Base-by-base conservation (phyloP, 164 flowering plant species). In the Annona squamosa region DNA sequence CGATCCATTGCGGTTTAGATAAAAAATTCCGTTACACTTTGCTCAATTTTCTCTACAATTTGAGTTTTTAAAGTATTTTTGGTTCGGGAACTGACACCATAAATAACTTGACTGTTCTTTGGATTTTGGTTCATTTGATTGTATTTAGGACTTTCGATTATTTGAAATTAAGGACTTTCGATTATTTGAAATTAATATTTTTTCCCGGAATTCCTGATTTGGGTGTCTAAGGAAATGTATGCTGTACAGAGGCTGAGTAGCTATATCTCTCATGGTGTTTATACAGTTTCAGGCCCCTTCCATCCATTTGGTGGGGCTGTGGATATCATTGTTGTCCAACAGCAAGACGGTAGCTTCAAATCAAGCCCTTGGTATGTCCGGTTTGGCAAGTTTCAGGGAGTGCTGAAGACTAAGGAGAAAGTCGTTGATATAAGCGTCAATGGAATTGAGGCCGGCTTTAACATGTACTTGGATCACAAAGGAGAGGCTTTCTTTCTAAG, bases 231-330 rank as follows among this genome's bases (percentile, higher is more conserved):
- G 57, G 18, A 37, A 52, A 92, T 90, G 95, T 72, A 82, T 71
- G 90, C 93, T 0, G 90, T 92, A 45, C 91, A 77, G 82, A 85
- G 86, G 84, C 61, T 94, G 70, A 82, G 97, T 16, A 87, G 89
- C 82, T 90, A 91, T 74, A 87, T 96, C 45, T 70, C 87, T 46
- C 82, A 80, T 6, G 91, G 97, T 2, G 96, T 95, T 45, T 82
- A 82, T 73, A 89, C 92, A 0, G 93, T 93, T 16, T 87, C 97
- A 3, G 97, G 82, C 2, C 93, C 98, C 0, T 93, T 96, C 78
- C 99, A 90, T 71, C 98, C 97, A 2, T 96, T 93, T 77, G 97
- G 99, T 42, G 99, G 99, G 9, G 97, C 97, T 61, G 94, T 95
- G n/a, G 99, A 96, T 79, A 90, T 93, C 4, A 85, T 96, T 70